A percentile compares a stretch with the other conserved stretches of the same genome.
These are phyloP conservation scores for Curvularia sp. DNA, from an alignment of 2,329 filamentous ascomycete genomes.

Conservation along the genomic window DNA sequence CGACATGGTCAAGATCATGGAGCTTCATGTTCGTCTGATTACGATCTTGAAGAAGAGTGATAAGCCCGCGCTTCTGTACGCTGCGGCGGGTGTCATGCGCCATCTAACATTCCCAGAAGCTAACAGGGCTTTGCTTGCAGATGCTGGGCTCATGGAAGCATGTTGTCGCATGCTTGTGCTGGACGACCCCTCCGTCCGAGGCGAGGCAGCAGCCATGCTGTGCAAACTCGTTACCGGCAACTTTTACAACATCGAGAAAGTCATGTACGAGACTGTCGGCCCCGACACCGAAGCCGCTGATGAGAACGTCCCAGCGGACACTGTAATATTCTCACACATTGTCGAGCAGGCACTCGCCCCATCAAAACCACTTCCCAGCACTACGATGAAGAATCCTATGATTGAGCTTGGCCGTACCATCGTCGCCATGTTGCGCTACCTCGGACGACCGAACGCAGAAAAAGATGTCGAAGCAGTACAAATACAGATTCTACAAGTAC, in stretches of 20 bases:
- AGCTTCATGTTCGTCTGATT: conserved; percentile 40
- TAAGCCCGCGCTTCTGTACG: conserved; percentile 44
- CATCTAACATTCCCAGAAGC: conserved; percentile 47
- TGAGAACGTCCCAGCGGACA: conserved; percentile 25
- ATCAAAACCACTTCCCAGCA: conserved; percentile 43
- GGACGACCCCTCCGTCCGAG: conserved; percentile 42
- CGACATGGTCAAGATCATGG: conserved; percentile 45
- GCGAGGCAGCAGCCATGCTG: conserved; percentile 46
- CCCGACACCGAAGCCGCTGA: conserved; percentile 22
- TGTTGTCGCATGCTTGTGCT: conserved; percentile 38
- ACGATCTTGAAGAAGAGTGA: conserved; percentile 34
- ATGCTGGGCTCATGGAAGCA: conserved; percentile 42
- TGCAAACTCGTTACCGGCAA: conserved; percentile 45
- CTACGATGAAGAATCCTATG: conserved; percentile 49
- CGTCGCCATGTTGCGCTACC: conserved; percentile 30
- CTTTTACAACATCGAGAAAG: conserved; percentile 40
- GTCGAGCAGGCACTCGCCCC: conserved; percentile 42
- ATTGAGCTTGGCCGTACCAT: conserved; percentile 44
- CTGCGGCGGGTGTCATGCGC: conserved; percentile 47
- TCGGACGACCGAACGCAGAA: conserved; percentile 29
- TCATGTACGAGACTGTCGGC: conserved; percentile 33
- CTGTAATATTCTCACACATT: conserved; percentile 39
- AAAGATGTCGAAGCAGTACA: conserved; percentile 34
- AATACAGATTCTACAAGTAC: conserved; percentile 37
- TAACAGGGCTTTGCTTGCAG: conserved; percentile 40